Base-by-base conservation (phyloP, 768 basidiomycete species). In the Rhodotorula diobovata region DNA sequence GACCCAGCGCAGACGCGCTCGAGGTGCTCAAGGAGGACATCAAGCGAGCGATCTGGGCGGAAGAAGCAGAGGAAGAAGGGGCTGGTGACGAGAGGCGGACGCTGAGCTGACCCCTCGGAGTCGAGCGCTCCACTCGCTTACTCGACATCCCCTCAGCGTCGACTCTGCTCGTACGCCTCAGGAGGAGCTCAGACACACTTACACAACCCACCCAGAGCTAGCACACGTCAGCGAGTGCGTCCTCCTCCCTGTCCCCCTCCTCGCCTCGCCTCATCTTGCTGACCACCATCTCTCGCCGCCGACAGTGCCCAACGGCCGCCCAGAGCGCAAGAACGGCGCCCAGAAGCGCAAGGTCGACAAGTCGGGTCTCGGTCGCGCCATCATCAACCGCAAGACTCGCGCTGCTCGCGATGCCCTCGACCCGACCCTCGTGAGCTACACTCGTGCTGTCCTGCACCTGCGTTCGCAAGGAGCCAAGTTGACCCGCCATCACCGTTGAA, bases 341-440 rank as follows among this genome's bases (percentile, higher is more conserved):
- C 67, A 73, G 63, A 73, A 73, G 72, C 68, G 65, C 51, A 59
- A 61, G 48, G 58, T 68, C n/a, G 68, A 73, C 61, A 68, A 68
- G 54, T 77, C 78, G 37, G 96, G 96, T 23, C 84, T 99, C 37
- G 96, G 96, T 45, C 86, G 91, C 70, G 94, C 96, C 37, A 92
- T 99, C 79, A 96, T 97, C 79, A 98, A 99, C 78, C 87, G 87
- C 75, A 88, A 89, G 81, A 85, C 85, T 28, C 90, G 90, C 79
- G 90, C 91, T 83, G 88, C 89, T 41, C 84, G 84, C 53, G 82
- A 80, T 75, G 81, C 81, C 2, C 72, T 72, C 30, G 76, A 79
- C 50, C 74, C 74, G 15, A 67, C 74, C 11, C 53, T 60, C 48
- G 71, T 72, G 12, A 32, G 68, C 53, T n/a, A 14, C 41, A 43